These are phyloP conservation scores for Botryotinia narcissicola DNA, from an alignment of 2,329 filamentous ascomycete species.

Conservation along the genomic window DNA sequence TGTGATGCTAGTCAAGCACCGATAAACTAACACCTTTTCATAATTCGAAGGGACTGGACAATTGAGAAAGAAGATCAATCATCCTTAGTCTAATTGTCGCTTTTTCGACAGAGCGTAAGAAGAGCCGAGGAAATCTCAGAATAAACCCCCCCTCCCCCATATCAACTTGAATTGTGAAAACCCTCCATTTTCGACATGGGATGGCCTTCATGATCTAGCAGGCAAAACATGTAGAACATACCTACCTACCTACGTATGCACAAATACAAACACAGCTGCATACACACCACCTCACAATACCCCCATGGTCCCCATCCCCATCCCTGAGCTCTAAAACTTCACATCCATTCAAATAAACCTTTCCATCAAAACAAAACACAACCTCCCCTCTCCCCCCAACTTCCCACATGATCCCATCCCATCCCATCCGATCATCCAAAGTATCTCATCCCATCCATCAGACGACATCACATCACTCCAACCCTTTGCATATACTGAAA, in stretches of 20 bases:
- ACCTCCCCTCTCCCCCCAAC: background rate
- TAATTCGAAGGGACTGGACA: background rate
- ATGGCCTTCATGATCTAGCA: background rate
- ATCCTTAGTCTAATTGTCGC: background rate
- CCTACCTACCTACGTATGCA: background rate
- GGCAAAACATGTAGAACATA: background rate
- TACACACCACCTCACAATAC: background rate
- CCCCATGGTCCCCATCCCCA: background rate
- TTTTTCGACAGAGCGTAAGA: background rate
- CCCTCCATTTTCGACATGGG: no score
- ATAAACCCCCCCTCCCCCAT: no score
- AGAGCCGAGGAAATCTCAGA: background rate
- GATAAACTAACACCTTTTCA: background rate
- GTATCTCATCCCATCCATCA: background rate
- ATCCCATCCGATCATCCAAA: background rate
- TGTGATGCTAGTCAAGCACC: background rate
- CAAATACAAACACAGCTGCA: background rate
- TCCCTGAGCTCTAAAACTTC: no score
- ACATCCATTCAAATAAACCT: no score
- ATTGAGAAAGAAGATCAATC: background rate
- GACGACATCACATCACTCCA: background rate
- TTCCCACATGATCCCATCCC: background rate
- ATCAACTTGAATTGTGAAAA: no score
- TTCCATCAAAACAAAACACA: background rate
- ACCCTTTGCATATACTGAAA: background rate